These are phyloP conservation scores for Melanogaster broomeanus DNA, from an alignment of 768 basidiomycete species.

Conservation along the genomic window DNA sequence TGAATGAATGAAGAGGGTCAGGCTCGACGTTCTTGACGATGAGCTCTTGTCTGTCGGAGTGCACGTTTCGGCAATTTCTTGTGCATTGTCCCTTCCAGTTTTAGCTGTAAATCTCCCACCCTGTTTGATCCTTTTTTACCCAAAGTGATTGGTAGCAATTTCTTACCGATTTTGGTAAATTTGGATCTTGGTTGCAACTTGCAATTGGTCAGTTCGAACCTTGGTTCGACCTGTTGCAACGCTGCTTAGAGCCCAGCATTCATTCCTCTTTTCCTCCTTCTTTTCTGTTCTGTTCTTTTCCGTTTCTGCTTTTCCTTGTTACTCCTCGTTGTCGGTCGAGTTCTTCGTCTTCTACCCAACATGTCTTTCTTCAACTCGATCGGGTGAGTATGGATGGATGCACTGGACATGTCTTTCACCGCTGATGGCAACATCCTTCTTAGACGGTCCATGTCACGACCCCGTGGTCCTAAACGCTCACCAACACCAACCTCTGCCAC, in stretches of 20 bases:
- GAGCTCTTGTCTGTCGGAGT: constrained; percentile 26
- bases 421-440: constrained; percentile 4
- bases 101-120: constrained; percentile 18
- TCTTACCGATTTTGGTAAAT: constrained; percentile 1
- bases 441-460: constrained; percentile 78
- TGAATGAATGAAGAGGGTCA: constrained; percentile 28
- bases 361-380: constrained; percentile 89
- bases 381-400: constrained; percentile 48
- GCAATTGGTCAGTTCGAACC: no score
- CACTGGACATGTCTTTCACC: background rate
- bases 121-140: constrained; percentile 8
- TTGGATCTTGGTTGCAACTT: constrained; percentile 3
- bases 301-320: background rate
- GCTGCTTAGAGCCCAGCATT: background rate
- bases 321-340: background rate
- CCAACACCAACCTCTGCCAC: constrained; percentile 74
- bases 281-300: background rate
- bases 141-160: background rate
- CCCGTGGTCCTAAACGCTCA: constrained; percentile 70
- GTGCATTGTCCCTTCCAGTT: constrained; percentile 2
- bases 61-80: constrained; percentile 13
- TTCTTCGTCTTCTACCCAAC: background rate
- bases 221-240: no score
- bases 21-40: constrained; percentile 38
- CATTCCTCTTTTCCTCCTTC: background rate